phyloP scores from a whole-genome alignment of 2,329 filamentous ascomycete species.

The Claviceps sp. region DNA sequence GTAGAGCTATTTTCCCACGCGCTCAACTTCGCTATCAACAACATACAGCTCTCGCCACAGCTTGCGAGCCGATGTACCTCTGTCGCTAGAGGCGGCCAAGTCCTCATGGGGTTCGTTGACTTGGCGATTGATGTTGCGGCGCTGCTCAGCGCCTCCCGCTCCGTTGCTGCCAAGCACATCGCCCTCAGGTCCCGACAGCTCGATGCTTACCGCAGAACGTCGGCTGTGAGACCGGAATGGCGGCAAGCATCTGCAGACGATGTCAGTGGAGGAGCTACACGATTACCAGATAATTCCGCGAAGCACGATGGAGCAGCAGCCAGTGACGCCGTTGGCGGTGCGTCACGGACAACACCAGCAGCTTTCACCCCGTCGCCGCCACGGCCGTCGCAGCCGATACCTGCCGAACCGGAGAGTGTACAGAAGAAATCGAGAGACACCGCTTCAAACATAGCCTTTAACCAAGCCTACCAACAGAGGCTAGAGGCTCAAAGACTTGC shows the following conservation, averaged over 20 bases:
- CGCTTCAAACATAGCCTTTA: neutral
- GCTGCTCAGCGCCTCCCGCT: slow-evolving; percentile 55
- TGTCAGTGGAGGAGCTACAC: neutral
- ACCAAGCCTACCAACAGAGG: slow-evolving; percentile 5
- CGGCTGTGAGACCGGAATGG: slow-evolving; percentile 26
- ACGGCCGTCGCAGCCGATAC: neutral
- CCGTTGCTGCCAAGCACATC: slow-evolving; percentile 50
- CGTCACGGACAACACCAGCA: neutral
- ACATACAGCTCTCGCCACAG: neutral
- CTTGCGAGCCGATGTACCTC: slow-evolving; percentile 12
- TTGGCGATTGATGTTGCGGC: slow-evolving; percentile 56
- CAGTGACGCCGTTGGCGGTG: neutral
- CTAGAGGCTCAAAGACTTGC: slow-evolving; percentile 3
- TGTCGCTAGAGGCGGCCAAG: slow-evolving; percentile 12
- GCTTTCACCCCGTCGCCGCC: neutral
- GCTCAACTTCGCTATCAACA: neutral
- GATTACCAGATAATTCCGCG: neutral
- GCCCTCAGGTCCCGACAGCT: slow-evolving; percentile 43
- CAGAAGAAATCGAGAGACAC: neutral
- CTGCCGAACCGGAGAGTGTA: neutral
- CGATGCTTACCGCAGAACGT: slow-evolving; percentile 34
- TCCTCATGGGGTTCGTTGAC: slow-evolving; percentile 47
- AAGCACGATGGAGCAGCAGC: neutral
- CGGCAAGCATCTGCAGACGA: slow-evolving; percentile 7
- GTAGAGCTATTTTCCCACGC: too few species aligned